Evolutionary conservation across 139 green algal species (phyloP), one percentile per base, ranked within the genome.

Genomic region (Chlamydomonas sp.): DNA sequence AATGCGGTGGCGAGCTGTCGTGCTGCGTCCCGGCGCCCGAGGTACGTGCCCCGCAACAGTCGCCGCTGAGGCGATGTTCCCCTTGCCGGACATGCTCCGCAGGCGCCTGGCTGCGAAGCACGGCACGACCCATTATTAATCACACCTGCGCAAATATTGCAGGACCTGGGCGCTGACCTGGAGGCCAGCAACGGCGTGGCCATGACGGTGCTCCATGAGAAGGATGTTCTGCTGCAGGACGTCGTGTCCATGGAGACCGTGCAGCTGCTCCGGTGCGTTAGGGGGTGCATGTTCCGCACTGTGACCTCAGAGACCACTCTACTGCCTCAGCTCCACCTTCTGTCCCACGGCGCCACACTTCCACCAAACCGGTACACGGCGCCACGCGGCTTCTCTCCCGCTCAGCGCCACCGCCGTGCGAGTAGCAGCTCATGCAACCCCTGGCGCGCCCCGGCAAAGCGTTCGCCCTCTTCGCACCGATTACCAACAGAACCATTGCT

Each of bases 11-110:
- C 71, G 71, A 80, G 72, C 71, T 87, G 12, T 80, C 82, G 61
- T 87, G 82, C 72, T 87, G 82, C 61, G 82, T 87, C 12, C 82
- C 82, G 20, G 0, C 82, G 60, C 61, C 63, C 9, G 82, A 87
- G 82, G 82, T 80, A 6, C 10, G 78, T 5, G 6, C 10, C 3
- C 5, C 3, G 62, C 14, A 31, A 31, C 20, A 49, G 69, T 4
- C 20, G 69, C 4, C 69, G 69, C 6, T 57, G 7, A 4, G 5
- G 6, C 57, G 6, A 64, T 20, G 12, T 66, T 61, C 5, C 17
- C 31, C n/a, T 78, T 78, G 7, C n/a, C 14, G 3, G 60, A 6
- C 20, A 12, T 15, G 8, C 73, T 5, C 9, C 73, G n/a, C n/a
- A 7, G n/a, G 8, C 73, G 20, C 73, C 6, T 49, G 31, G 31